phyloP scores from a whole-genome alignment of 1,284 basidiomycete species.

The Trichosporon inkin region DNA sequence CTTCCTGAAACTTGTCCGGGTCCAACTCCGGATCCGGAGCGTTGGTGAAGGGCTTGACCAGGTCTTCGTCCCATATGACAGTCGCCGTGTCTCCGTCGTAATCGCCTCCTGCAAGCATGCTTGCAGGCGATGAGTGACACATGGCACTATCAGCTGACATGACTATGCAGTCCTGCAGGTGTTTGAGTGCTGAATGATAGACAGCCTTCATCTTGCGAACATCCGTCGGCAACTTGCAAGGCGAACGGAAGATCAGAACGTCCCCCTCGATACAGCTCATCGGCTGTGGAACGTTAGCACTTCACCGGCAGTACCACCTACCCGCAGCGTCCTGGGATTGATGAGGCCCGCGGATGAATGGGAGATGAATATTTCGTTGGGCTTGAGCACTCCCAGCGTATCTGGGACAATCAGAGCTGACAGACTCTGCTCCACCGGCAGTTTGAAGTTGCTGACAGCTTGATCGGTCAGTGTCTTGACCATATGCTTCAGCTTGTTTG shows the following conservation, averaged over 20 bases:
- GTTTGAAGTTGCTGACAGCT: constrained; percentile 26
- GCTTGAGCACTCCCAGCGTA: constrained; percentile 27
- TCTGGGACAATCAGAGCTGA: constrained; percentile 44
- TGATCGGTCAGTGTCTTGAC: constrained; percentile 22
- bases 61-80: constrained; percentile 30
- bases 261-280: constrained; percentile 31
- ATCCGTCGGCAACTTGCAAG: constrained; percentile 44
- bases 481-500: constrained; percentile 29
- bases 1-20: constrained; percentile 27
- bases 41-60: constrained; percentile 35
- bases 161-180: constrained; percentile 40
- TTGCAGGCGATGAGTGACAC: constrained; percentile 39
- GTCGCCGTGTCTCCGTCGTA: constrained; percentile 44
- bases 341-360: constrained; percentile 26
- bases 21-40: constrained; percentile 21
- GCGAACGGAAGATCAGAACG: constrained; percentile 33
- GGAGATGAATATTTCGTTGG: constrained; percentile 36
- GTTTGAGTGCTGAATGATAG: constrained; percentile 31
- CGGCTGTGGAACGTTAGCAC: constrained; percentile 8
- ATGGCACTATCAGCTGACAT: constrained; percentile 30
- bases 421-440: constrained; percentile 31
- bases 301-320: neutral
- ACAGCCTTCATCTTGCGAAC: constrained; percentile 37
- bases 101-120: constrained; percentile 41
- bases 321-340: constrained; percentile 25